phyloP scores from a whole-genome alignment of 2,329 filamentous ascomycete genomes.

The Fusarium goolgardi region DNA sequence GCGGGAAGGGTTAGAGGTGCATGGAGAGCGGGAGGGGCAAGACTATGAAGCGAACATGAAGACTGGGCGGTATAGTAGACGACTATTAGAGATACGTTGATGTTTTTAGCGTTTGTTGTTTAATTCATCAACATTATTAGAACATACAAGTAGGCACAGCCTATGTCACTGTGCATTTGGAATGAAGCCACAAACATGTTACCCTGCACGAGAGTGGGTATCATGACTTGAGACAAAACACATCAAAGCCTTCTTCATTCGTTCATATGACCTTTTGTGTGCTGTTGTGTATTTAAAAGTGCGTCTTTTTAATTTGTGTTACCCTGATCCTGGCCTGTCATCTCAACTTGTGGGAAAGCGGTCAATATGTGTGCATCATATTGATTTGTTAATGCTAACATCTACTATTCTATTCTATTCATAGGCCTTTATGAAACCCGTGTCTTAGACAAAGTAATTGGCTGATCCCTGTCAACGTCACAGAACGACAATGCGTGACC shows the following conservation, averaged over 20 bases:
- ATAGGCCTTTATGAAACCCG: constrained; percentile 26
- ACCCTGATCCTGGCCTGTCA: background rate
- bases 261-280: constrained; percentile 17
- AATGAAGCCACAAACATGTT: constrained; percentile 25
- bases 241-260: constrained; percentile 5
- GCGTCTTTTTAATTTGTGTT: background rate
- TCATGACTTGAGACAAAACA: constrained; percentile 4
- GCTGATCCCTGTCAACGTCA: constrained; percentile 22
- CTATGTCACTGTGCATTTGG: constrained; percentile 22
- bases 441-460: constrained; percentile 26
- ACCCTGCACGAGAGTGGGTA: constrained; percentile 30
- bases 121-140: constrained; percentile 7
- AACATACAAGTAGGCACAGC: constrained; percentile 8
- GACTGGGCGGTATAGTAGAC: constrained; percentile 14
- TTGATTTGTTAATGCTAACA: background rate
- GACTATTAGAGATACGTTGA: constrained; percentile 5
- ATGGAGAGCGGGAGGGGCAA: constrained; percentile 53
- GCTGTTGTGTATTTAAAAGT: background rate
- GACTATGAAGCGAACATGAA: constrained; percentile 42
- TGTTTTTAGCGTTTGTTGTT: constrained; percentile 21
- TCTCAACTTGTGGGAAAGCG: background rate
- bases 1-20: constrained; percentile 51
- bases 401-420: constrained; percentile 34
- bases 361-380: constrained; percentile 18
- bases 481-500: constrained; percentile 10